Evolutionary conservation across 2,329 filamentous ascomycete genomes (phyloP), one percentile per base, ranked within the genome.

Genomic region (Penicillium sp.): DNA sequence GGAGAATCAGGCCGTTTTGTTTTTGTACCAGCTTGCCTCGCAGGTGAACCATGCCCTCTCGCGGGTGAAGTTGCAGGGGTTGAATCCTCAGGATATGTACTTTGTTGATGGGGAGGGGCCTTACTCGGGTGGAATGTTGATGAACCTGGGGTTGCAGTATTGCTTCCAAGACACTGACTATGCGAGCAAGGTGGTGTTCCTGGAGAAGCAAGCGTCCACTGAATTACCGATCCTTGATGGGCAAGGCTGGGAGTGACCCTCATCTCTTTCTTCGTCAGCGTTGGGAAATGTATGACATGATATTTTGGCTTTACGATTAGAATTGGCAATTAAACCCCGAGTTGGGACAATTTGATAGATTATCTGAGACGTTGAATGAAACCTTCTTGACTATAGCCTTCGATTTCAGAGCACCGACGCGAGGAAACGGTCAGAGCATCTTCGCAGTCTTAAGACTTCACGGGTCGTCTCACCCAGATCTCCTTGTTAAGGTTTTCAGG

Each of bases 71-170:
- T 66, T 89, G 40, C 81, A 85, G 62, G 87, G 86, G 0, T 66
- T 89, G 54, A 85, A 88, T 58, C 64, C 81, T 0, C 59, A 67
- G 6, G 83, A 85, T 0, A 79, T 70, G 53, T 89, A 89, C 65
- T 81, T 73, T 16, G 73, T 85, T 18, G 77, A 82, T 41, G 83
- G 82, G 0, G 80, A 83, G 36, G 76, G 71, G 24, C 81, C 79
- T 6, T 83, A 82, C 60, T 83, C 82, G 0, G 87, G 86, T 0
- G 79, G 80, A 9, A 87, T 84, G 7, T 76, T 88, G 66, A 87
- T 88, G 84, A 88, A 86, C 61, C 77, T 78, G 1, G 87, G 86
- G 0, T 66, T 89, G 37, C 84, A 87, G 70, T 77, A 81, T 70
- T 64, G 71, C 4, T 83, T 86, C 62, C 31, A 31, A 10, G 65